Base-by-base conservation (phyloP, 2,329 filamentous ascomycete genomes). In the Penicillium occitanis region DNA sequence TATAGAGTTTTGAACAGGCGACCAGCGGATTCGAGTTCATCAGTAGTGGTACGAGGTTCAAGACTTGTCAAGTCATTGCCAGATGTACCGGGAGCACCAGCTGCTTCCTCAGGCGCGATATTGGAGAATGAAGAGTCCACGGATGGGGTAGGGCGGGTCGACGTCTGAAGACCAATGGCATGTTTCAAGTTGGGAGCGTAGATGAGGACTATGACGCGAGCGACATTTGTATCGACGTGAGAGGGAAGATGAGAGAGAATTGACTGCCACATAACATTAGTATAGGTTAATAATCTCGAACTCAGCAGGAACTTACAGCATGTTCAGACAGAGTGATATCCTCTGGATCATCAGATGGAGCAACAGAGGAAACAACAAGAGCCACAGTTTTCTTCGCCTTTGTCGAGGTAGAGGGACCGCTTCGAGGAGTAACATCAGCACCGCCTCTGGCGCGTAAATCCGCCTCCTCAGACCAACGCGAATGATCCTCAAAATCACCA, bases 381-480 rank as follows among this genome's bases (percentile, higher is more conserved):
- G 89, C 93, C n/a, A 97, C 91, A 0, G 88, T 92, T 82, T 89
- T 95, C 73, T 87, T 87, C 72, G 84, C 85, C 73, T 82, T 87
- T 61, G 68, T 69, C 30, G 65, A 30, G 28, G 69, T 58, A 22
- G 69, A 63, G n/a, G 72, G 75, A 69, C 61, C 78, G 68, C 70
- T 75, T 68, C 53, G 66, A 19, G 61, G 61, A 40, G 69, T 66
- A 17, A 70, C 72, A 70, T 72, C 77, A 68, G 69, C 72, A 68
- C 68, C 72, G 66, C 73, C 73, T 46, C 73, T 79, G 65, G 79
- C 80, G 71, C 90, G 87, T 59, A 90, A 85, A 71, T 91, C 90
- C 25, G 90, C 91, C 80, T 97, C 93, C 77, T 97, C 93, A 14
- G 90, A 93, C 94, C 94, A 97, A 62, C 92, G 88, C 75, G 92